These are phyloP conservation scores for Phyllostachys edulis DNA, from an alignment of 176 grass and related monocot species.

Conservation along the genomic window DNA sequence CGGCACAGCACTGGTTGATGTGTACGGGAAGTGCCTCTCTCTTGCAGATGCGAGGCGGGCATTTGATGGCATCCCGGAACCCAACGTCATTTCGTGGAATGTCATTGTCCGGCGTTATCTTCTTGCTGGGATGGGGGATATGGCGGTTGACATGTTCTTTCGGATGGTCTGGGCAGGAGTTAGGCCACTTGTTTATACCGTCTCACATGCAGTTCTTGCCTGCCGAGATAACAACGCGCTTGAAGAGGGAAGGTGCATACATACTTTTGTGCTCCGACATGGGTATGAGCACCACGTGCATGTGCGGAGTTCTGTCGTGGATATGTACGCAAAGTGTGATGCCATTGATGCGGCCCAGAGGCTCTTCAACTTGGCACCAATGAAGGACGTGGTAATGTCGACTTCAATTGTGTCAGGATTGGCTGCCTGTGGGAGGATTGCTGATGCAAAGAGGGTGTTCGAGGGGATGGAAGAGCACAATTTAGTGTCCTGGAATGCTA, in stretches of 20 bases:
- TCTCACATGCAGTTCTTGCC: constrained; percentile 68
- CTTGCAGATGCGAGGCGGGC: constrained; percentile 55
- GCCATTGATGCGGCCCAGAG: constrained; percentile 62
- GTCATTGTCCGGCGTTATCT: constrained; percentile 76
- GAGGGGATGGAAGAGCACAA: constrained; percentile 68
- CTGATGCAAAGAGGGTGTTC: constrained; percentile 67
- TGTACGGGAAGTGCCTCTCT: constrained; percentile 62
- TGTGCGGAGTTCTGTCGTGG: constrained; percentile 55
- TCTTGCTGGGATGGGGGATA: constrained; percentile 57
- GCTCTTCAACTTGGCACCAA: constrained; percentile 56
- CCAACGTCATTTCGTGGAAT: constrained; percentile 83
- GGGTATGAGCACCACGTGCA: constrained; percentile 54
- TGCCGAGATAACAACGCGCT: constrained; percentile 55
- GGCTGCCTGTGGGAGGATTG: constrained; percentile 66
- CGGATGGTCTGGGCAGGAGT: constrained; percentile 60
- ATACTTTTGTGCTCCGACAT: constrained; percentile 46
- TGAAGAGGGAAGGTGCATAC: constrained; percentile 63
- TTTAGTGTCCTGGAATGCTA: constrained; percentile 87
- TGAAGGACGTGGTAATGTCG: constrained; percentile 66
- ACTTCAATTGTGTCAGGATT: constrained; percentile 72
- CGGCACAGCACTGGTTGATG: constrained; percentile 67
- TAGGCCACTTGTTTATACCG: constrained; percentile 71
- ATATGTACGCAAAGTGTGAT: constrained; percentile 79
- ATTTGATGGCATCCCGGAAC: constrained; percentile 62
- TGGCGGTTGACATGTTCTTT: constrained; percentile 76